Base-by-base conservation (phyloP, 163 green algal species). In the Prototheca stagnorum region DNA sequence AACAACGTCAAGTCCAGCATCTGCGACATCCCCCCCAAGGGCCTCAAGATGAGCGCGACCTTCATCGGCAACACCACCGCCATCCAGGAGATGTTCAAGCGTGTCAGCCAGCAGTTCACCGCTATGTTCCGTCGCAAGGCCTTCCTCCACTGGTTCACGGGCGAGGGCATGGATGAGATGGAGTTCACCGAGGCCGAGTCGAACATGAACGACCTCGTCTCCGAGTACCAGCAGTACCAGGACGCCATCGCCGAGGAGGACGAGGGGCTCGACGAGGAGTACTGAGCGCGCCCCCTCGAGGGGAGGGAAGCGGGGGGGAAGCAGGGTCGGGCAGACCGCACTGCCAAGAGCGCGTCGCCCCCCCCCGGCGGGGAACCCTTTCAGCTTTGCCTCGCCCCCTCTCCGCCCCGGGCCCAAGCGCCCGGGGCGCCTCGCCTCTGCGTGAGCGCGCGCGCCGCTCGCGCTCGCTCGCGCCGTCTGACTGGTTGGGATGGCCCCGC, bases 11-110 rank as follows among this genome's bases (percentile, higher is more conserved):
- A 85, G 39, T 86, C 68, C 41, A 64, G 53, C 25, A 66, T 73
- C 22, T 98, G 88, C 56, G 86, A 98, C 65, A 95, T 98, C 63
- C 88, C 88, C 16, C 88, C 88, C 53, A 93, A 88, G 68, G 88
- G 87, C 57, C 76, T 97, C 23, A 92, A 95, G 73, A 95, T 98
- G 89, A 79, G 73, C 16, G 84, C 83, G 37, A 97, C 90, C 54
- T 98, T 97, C 70, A 78, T 98, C 41, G 90, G 90, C 65, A 98
- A 98, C 82, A 92, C 84, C 28, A 98, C 90, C 14, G 92, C 90
- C 50, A 87, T 98, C 62, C 87, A 97, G 71, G 87, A 96, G 75
- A 98, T 98, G 90, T 98, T 98, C 84, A 97, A 95, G 85, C 83
- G 90, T 43, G 86, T 98, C 45, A 84, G 63, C 36, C 90, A 97